Evolutionary conservation across 495 filamentous ascomycete species (phyloP), one percentile per base, ranked within the genome.

Genomic region (Cercophora samala): DNA sequence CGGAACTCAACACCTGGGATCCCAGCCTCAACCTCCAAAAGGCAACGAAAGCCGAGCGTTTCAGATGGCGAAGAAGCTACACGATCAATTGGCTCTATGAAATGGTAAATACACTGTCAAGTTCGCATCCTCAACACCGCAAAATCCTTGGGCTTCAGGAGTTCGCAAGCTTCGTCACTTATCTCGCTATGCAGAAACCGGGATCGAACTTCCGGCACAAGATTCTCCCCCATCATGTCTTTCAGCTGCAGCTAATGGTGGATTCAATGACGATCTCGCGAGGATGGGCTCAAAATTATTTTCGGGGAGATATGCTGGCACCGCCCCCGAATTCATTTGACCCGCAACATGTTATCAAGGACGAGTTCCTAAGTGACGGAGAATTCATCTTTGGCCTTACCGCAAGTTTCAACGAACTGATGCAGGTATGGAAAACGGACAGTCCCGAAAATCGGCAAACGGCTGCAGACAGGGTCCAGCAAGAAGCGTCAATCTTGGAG

Each of bases 61-160:
- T 77, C 23, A 70, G 74, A 25, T 83, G 82, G 81, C 79, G 82
- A 18, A 76, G 80, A 5, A 63, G 70, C 1, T 84, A 83, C 61
- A 80, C 78, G 53, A 80, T 84, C 69, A 83, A 82, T 72, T 82
- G 79, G 81, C 78, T 84, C 1, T 84, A 83, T 66, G 80, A 84
- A 60, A 74, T 84, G 23, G 78, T 82, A 64, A 82, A 81, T 37
- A 37, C 81, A 22, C 80, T 74, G 54, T 17, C 75, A 82, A 65
- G 73, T 74, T 51, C 80, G 75, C 53, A 77, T 66, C 22, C 62
- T 69, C 67, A 69, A 70, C 68, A 78, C 29, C 73, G 78, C 24
- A 70, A 73, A 22, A 55, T 84, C 15, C 81, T 74, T 54, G 82
- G 81, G 0, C 60, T 82, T 18, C 74, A 74, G 53, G 74, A 80